These are phyloP conservation scores for Huntiella omanensis DNA, from an alignment of 2,329 filamentous ascomycete species.

Conservation along the genomic window DNA sequence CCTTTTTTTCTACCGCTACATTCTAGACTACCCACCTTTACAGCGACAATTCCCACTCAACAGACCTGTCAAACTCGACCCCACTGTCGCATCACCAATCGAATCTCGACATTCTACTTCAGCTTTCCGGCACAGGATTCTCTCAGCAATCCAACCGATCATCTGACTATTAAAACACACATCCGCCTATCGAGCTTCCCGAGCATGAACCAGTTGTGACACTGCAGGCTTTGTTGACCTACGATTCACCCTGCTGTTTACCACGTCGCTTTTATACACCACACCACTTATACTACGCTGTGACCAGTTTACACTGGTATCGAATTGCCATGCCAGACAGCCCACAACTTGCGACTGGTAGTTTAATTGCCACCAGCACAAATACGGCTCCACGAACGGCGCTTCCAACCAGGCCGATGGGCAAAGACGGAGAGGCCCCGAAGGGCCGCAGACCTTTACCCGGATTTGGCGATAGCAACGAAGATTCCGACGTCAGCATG, in stretches of 20 bases:
- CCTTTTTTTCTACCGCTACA: too few relatives aligned
- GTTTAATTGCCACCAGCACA: background rate
- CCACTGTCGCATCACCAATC: background rate
- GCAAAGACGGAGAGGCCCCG: conserved; percentile 1
- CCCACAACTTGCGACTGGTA: background rate
- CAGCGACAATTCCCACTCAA: too few relatives aligned
- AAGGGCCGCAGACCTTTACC: conserved; percentile 6
- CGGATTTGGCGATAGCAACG: conserved; percentile 3
- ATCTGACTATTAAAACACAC: background rate
- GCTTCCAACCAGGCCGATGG: conserved; percentile 8
- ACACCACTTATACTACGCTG: background rate
- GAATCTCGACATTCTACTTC: background rate
- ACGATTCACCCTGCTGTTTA: background rate
- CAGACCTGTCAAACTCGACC: background rate
- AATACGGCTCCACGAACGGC: conserved; percentile 5
- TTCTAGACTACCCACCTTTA: too few relatives aligned
- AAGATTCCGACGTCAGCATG: conserved; percentile 8
- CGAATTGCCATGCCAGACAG: conserved; percentile 3
- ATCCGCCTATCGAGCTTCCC: background rate
- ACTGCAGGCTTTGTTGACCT: background rate
- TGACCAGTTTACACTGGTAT: background rate
- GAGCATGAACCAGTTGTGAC: conserved; percentile 1
- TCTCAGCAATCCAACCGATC: background rate
- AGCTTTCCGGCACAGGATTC: background rate
- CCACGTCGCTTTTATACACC: background rate